These are phyloP conservation scores for Glycyrrhiza uralensis DNA, from an alignment of 306 rosid genomes.

Conservation along the genomic window DNA sequence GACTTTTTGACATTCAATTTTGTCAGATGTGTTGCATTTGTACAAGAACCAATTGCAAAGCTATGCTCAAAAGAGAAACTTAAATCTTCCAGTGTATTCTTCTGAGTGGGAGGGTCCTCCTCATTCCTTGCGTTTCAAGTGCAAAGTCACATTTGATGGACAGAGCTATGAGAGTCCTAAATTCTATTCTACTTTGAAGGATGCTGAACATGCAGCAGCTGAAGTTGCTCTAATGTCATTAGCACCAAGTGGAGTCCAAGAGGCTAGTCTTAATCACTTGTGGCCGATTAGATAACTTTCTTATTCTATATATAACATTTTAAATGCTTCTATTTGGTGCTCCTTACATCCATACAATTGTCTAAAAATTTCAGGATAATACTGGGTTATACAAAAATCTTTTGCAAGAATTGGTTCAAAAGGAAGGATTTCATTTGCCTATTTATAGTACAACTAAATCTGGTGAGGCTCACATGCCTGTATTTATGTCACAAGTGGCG, in stretches of 20 bases:
- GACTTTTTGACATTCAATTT: slow-evolving; percentile 11
- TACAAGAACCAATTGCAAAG: slow-evolving; percentile 68
- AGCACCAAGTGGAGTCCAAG: slow-evolving; percentile 43
- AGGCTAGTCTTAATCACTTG: slow-evolving; percentile 49
- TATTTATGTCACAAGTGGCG: slow-evolving; percentile 66
- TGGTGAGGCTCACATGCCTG: slow-evolving; percentile 62
- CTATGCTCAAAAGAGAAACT: slow-evolving; percentile 61
- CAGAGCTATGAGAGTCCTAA: slow-evolving; percentile 54
- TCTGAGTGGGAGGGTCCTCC: slow-evolving; percentile 81
- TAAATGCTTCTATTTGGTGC: background rate
- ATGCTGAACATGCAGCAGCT: slow-evolving; percentile 91
- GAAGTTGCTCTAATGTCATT: slow-evolving; percentile 64
- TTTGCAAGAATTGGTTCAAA: slow-evolving; percentile 74
- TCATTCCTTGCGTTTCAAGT: slow-evolving; percentile 63
- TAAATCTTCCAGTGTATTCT: slow-evolving; percentile 57
- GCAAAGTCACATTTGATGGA: slow-evolving; percentile 66
- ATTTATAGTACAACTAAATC: slow-evolving; percentile 40
- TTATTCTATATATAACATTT: background rate
- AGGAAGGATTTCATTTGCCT: slow-evolving; percentile 50
- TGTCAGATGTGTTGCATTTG: slow-evolving; percentile 48
- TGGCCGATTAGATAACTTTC: background rate
- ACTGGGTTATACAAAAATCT: slow-evolving; percentile 67
- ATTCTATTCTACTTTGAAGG: slow-evolving; percentile 57
- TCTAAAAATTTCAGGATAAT: slow-evolving; percentile 44
- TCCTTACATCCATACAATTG: slow-evolving; percentile 11